Conservation (phyloP, 2,329 filamentous ascomycete genomes). For the Metarhizium anisopliae region DNA sequence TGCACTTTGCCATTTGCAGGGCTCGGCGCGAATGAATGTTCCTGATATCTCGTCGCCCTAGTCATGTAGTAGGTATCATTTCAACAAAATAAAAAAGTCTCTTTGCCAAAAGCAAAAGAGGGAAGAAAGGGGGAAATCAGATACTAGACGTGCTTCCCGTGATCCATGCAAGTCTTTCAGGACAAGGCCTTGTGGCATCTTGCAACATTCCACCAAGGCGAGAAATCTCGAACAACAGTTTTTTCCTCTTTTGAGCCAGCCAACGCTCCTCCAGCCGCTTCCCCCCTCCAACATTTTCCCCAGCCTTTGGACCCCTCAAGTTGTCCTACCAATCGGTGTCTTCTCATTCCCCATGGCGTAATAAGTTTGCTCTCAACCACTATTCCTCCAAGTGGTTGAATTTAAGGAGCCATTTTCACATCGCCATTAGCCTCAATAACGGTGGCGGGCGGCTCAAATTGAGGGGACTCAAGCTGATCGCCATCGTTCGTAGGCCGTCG, state of each 20-base stretch:
- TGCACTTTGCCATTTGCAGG: background rate
- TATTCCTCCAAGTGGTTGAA: background rate
- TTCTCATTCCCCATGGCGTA: background rate
- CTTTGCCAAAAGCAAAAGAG: background rate
- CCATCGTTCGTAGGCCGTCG: conserved; percentile 17
- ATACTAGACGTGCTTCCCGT: background rate
- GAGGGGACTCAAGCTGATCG: conserved; percentile 9
- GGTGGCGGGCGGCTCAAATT: background rate
- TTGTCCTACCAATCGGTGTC: too few species aligned
- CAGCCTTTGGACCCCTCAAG: background rate
- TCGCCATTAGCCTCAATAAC: conserved; percentile 8
- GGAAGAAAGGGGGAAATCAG: background rate
- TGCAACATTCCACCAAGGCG: background rate
- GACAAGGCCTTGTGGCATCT: background rate
- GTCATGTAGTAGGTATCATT: background rate
- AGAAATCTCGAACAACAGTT: background rate
- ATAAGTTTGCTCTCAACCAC: background rate
- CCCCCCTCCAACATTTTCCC: background rate
- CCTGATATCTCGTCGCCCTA: background rate
- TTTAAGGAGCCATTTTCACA: conserved; percentile 15
- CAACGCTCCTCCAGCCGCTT: background rate
- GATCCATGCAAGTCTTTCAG: background rate
- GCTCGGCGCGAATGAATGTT: background rate
- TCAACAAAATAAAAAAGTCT: background rate
- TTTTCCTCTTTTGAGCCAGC: too few species aligned